Conservation (phyloP, 495 filamentous ascomycete species). For the Daldinia grandis region DNA sequence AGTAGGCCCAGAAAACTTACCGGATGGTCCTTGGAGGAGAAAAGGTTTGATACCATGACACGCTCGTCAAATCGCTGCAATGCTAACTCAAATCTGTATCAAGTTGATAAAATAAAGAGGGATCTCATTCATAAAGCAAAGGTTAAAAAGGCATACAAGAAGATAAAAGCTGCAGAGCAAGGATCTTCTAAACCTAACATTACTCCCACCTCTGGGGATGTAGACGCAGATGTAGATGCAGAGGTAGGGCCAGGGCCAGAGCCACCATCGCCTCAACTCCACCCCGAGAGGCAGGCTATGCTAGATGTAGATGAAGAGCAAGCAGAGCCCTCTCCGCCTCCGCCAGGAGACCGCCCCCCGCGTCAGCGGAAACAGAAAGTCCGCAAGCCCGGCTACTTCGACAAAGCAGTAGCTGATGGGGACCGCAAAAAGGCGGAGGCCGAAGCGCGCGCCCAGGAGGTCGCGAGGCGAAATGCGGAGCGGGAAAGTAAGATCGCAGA, state of each 20-base stretch:
- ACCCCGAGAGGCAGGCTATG: constrained; percentile 77
- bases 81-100: constrained; percentile 20
- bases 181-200: constrained; percentile 32
- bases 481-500: constrained; percentile 64
- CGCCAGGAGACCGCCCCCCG: constrained; percentile 5
- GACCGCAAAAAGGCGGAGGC: constrained; percentile 69
- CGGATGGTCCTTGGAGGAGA: constrained; percentile 88
- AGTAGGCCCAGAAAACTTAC: constrained; percentile 90
- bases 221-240: constrained; percentile 17
- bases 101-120: constrained; percentile 92
- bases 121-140: constrained; percentile 93
- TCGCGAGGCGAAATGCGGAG: constrained; percentile 63
- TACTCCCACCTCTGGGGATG: constrained; percentile 12
- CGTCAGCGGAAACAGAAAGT: constrained; percentile 47
- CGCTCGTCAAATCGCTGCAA: not conserved
- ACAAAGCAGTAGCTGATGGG: constrained; percentile 77
- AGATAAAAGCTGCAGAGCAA: constrained; percentile 73
- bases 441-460: constrained; percentile 66
- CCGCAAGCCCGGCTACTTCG: constrained; percentile 73
- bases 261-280: constrained; percentile 63
- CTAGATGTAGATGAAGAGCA: constrained; percentile 49
- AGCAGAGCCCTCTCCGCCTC: constrained; percentile 33
- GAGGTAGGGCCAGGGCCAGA: constrained; percentile 36
- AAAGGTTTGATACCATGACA: constrained; percentile 67
- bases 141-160: constrained; percentile 91